Base-by-base conservation (phyloP, 305 asterid species). In the Stenogyne calaminthoides region DNA sequence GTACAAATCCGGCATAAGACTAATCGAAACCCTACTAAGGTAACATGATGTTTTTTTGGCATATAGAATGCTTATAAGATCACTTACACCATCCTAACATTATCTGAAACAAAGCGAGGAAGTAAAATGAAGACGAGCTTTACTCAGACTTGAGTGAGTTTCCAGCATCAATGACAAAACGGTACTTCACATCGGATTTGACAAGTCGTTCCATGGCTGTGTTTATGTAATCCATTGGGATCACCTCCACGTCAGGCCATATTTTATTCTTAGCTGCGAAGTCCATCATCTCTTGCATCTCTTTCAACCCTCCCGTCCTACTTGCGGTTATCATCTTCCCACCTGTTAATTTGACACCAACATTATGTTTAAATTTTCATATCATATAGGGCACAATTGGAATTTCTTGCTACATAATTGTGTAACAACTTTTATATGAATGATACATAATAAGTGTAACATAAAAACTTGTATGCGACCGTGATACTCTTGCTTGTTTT, bases 181-280 rank as follows among this genome's bases (percentile, higher is more conserved):
- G 75, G 55, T 78, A 78, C 70, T 78, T 78, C 37, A 78, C 82
- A 46, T 78, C 82, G 4, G 76, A 42, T 9, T 74, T 79, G 55
- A 16, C 10, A 4, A 79, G 79, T 7, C 82, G 79, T 1, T 74
- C 79, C 74, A 79, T 73, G 5, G 82, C 82, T 0, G 82, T 79
- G 79, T 79, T 74, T 16, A 79, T 56, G 67, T 79, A 79, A 12
- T 79, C 82, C 3, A 79, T 74, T 4, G 73, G 77, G 69, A 79
- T 70, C 11, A 79, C 36, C 77, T 79, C 82, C 39, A 79, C 80
- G 10, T 79, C 73, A 6, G 82, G 65, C 34, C 71, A 16, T 34
- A 79, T 74, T 42, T 79, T 79, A 77, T 79, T 59, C 79, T 73
- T 64, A 4, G 78, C 81, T 0, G 81, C 81, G 8, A 77, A 77